Base-by-base conservation (phyloP, 1,284 basidiomycete species). In the Trametes hirsuta region DNA sequence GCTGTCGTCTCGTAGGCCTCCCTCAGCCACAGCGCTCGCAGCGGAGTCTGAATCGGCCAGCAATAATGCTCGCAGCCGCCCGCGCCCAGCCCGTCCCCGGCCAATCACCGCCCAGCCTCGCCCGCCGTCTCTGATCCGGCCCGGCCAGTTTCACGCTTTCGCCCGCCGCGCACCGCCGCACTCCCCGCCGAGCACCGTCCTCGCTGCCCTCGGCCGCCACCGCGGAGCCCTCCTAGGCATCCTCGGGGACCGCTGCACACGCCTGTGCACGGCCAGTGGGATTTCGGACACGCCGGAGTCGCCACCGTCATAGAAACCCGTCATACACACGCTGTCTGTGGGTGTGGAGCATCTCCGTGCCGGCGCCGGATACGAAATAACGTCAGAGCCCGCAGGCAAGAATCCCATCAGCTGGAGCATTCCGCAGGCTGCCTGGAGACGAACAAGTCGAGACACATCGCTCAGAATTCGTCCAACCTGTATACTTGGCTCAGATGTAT, bases 31-130 rank as follows among this genome's bases (percentile, higher is more conserved):
- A 41, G 24, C 41, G 30, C 58, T 37, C 24, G 47, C 30, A 45
- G 53, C 63, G 63, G 63, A 65, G 59, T 56, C 45, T 35, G n/a
- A 65, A 64, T 50, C 21, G 11, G 12, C 39, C 25, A 18, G 46
- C 50, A 44, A 37, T 34, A 53, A 58, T 58, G 49, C 56, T 58
- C 49, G 56, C 56, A 52, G 56, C 49, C 49, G 39, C 39, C 39
- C 39, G 4, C 39, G 39, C n/a, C 39, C 39, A 40, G 24, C 21
- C 44, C 15, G 42, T 22, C 42, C 41, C 22, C 22, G 41, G 6
- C 47, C 53, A 53, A 48, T 55, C 47, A n/a, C 22, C 30, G 47
- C 41, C 40, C 55, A 24, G 15, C 50, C 49, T 47, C 37, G 9
- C 30, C 41, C 41, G 1, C 14, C 34, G 10, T 35, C 42, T 15